Evolutionary conservation across 2,329 filamentous ascomycete species (phyloP).

Genomic region (Diplodia mutila): DNA sequence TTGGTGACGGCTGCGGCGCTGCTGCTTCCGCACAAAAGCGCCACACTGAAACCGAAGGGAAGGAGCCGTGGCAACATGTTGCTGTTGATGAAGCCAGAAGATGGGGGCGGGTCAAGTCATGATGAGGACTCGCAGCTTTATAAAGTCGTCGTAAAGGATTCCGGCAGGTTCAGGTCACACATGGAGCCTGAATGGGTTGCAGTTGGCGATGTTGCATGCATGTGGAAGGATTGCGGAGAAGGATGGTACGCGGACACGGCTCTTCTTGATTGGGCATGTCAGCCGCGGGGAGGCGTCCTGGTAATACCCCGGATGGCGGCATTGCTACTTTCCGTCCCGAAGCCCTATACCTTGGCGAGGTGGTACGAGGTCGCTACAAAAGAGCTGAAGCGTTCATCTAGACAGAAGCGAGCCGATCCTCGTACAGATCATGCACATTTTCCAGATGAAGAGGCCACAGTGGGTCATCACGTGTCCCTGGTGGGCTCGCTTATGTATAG

Average conservation of each 20-base stretch:
- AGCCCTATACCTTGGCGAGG: background rate
- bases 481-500: too few relatives aligned
- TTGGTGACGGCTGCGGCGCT: background rate
- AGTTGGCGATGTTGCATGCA: conserved; percentile 5
- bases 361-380: background rate
- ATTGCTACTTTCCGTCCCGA: background rate
- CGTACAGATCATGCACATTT: too few relatives aligned
- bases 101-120: background rate
- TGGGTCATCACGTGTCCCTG: too few relatives aligned
- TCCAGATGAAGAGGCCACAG: too few relatives aligned
- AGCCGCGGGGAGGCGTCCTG: conserved; percentile 1
- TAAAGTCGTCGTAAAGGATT: background rate
- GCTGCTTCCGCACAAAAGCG: background rate
- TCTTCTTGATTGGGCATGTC: background rate
- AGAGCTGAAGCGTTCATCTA: too few relatives aligned
- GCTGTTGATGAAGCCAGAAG: background rate
- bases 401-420: too few relatives aligned
- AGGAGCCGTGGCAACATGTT: background rate
- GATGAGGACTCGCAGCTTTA: background rate
- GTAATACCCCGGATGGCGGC: background rate
- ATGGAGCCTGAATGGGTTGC: background rate
- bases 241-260: background rate
- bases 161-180: background rate
- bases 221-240: conserved; percentile 22
- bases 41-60: background rate